Conservation (phyloP, 495 filamentous ascomycete species). For the Neurospora sp. region DNA sequence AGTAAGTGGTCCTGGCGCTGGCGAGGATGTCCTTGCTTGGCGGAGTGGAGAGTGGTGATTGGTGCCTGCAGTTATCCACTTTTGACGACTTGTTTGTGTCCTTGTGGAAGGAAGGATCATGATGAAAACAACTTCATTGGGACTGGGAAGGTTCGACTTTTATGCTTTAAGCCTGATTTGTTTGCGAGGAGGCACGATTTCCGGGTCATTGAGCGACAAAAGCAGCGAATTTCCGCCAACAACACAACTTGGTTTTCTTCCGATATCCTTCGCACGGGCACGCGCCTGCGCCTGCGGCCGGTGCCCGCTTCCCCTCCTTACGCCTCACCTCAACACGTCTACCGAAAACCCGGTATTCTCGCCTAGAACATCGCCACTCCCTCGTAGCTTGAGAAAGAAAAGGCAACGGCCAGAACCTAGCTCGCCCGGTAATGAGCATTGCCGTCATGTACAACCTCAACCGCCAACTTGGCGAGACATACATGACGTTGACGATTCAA, state of each 20-base stretch:
- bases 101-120: neutral
- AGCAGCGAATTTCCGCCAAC: neutral
- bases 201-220: neutral
- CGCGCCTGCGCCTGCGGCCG: neutral
- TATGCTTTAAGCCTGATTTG: neutral
- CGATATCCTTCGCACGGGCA: neutral
- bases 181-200: neutral
- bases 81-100: neutral
- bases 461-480: neutral
- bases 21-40: neutral
- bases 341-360: neutral
- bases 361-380: neutral
- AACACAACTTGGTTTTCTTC: neutral
- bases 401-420: neutral
- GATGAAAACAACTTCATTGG: neutral
- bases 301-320: neutral
- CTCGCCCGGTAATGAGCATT: neutral
- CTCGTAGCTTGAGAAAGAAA: neutral
- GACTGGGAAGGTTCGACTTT: neutral
- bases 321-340: neutral
- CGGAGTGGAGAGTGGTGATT: neutral
- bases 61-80: neutral
- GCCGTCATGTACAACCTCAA: neutral
- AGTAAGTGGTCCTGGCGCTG: neutral
- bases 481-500: neutral